Percentiles rank a stretch among this genome's conserved stretches.
phyloP scores from a whole-genome alignment of 2,329 filamentous ascomycete species.

The Plectosphaerella cucumerina region DNA sequence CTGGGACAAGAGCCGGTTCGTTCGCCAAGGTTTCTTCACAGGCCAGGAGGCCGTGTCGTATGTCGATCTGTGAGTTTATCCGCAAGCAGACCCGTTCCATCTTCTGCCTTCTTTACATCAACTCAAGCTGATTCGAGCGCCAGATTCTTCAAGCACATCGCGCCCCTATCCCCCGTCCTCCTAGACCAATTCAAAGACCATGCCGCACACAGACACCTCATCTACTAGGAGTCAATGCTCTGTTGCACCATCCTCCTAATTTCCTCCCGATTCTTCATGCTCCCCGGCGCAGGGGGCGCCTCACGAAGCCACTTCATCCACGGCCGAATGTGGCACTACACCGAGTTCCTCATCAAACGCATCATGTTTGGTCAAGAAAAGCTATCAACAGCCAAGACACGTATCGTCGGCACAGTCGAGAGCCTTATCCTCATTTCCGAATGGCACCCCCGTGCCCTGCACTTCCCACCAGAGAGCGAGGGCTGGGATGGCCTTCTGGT shows the following conservation, averaged over 20 bases:
- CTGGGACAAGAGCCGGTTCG: conserved; percentile 19
- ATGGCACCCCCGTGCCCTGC: conserved; percentile 16
- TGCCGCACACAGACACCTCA: conserved; percentile 7
- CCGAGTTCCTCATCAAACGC: conserved; percentile 14
- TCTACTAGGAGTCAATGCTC: conserved; percentile 15
- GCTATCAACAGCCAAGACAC: conserved; percentile 14
- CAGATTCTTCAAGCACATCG: conserved; percentile 8
- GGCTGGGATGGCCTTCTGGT: conserved; percentile 15
- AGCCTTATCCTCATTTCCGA: conserved; percentile 17
- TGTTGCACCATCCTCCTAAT: conserved; percentile 17
- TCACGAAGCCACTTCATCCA: conserved; percentile 15
- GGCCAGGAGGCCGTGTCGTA: conserved; percentile 21
- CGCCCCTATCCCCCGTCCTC: not conserved
- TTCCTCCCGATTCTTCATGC: conserved; percentile 16
- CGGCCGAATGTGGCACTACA: conserved; percentile 15
- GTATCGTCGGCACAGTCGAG: conserved; percentile 14
- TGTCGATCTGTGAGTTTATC: conserved; percentile 17
- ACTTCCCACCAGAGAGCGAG: conserved; percentile 17
- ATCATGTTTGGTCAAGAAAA: conserved; percentile 17
- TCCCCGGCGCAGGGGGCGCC: conserved; percentile 14
- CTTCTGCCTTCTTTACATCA: not conserved
- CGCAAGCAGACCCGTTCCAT: too few species aligned
- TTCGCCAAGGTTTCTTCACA: conserved; percentile 19
- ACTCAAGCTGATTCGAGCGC: too few species aligned
- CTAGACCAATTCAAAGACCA: conserved; percentile 5